Evolutionary conservation across 1,139 yeast genomes (phyloP), one percentile per base, ranked within the genome.

Genomic region (Kazachstania sp.): DNA sequence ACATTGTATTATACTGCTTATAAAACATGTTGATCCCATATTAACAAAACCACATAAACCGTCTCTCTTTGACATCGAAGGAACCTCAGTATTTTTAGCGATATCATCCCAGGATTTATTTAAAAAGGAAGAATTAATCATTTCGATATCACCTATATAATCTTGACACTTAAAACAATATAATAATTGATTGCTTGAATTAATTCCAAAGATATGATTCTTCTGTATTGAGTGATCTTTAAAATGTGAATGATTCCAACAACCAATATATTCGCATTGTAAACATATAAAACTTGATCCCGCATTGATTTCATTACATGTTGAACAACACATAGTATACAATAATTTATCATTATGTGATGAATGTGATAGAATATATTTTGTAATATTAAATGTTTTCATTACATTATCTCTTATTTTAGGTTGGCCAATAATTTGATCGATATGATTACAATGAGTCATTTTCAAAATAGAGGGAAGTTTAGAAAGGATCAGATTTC

Each of bases 1-100:
- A 0, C 95, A 79, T 68, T 92, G 98, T 40, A 92, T 67, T 16
- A 88, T 80, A 37, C 94, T 86, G 54, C 95, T 85, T 86, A 92
- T 90, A 68, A 86, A 92, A 68, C 98, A 92, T 0, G 98, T 92
- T 0, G 97, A 86, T 0, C 98, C 98, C 78, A 92, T 79, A 64
- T 92, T 92, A 47, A 88, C 82, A 57, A 92, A 79, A 2, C 98
- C 98, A 50, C 84, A 76, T 26, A 92, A 69, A 0, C 97, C 97
- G 15, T 81, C 75, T 2, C 79, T 72, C 0, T 95, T 85, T 43
- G 75, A 75, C 55, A 65, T 73, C 1, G 75, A 64, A 3, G 95
- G 94, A n/a, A 71, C 50, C 18, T 63, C 58, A 2, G 77, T 66
- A 40, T 70, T 64, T 18, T 62, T 51, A 3, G 57, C 53, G 8